A percentile compares a stretch with the other conserved stretches of the same genome.
Conservation (phyloP, 106 monocot species). For the Triglochin maritima region DNA sequence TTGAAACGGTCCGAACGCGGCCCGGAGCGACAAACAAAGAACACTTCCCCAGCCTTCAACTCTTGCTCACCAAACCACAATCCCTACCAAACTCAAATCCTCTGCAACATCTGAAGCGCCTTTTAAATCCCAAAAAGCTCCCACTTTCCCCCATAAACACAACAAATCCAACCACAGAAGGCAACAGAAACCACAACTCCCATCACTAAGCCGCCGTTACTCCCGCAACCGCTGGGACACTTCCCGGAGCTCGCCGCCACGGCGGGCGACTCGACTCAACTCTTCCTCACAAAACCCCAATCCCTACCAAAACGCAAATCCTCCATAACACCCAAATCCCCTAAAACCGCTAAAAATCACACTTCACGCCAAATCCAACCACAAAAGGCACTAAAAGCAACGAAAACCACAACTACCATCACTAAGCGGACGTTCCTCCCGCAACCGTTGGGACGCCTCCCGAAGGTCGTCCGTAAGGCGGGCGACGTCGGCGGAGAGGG, state of each 20-base stretch:
- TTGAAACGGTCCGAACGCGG: no score
- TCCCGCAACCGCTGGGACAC: no score
- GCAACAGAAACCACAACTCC: not conserved
- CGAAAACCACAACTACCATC: conserved; percentile 21
- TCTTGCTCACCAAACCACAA: no score
- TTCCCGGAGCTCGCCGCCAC: not conserved
- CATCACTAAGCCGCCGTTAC: no score
- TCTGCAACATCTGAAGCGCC: not conserved
- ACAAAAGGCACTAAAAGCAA: not conserved
- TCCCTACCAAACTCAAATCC: not conserved
- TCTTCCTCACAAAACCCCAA: no score
- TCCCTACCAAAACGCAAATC: not conserved
- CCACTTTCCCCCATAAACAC: no score
- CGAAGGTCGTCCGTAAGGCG: conserved; percentile 45
- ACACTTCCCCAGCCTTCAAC: no score
- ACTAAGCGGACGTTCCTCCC: conserved; percentile 28
- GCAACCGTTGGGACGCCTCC: conserved; percentile 25
- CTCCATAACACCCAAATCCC: not conserved
- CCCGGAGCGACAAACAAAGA: no score
- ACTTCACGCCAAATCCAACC: not conserved
- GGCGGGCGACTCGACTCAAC: not conserved
- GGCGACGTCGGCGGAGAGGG: conserved; percentile 43
- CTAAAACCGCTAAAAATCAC: not conserved
- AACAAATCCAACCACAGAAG: not conserved
- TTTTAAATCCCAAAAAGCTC: not conserved